Conservation (phyloP, 805 yeast species). For the Metschnikowia cerradonensis region DNA sequence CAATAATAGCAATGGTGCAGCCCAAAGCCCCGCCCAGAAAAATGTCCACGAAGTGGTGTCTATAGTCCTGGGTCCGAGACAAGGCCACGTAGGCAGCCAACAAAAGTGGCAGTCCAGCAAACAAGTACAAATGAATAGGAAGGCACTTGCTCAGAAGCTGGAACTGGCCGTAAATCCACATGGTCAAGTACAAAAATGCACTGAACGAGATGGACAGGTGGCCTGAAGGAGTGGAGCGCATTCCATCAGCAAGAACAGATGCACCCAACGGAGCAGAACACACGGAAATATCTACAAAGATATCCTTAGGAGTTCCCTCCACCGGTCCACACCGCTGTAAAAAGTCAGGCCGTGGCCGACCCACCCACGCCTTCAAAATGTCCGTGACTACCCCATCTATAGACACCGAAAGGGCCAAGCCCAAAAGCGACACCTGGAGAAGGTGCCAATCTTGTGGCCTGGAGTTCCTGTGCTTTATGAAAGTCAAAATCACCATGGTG, state of each 20-base stretch:
- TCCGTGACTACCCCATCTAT: constrained; percentile 34
- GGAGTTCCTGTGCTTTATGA: constrained; percentile 9
- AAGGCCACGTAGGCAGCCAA: constrained; percentile 25
- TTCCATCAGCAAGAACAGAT: constrained; percentile 42
- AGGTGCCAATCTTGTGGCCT: constrained; percentile 19
- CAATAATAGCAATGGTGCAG: constrained; percentile 20
- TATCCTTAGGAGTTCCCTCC: constrained; percentile 11
- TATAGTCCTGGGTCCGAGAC: constrained; percentile 26
- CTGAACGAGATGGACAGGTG: constrained; percentile 53
- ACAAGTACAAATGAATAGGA: constrained; percentile 11
- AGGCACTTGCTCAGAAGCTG: constrained; percentile 9
- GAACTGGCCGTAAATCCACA: constrained; percentile 48
- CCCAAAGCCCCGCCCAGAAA: constrained; percentile 33
- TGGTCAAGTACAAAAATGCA: constrained; percentile 43
- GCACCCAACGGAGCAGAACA: constrained; percentile 26
- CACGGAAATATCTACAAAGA: constrained; percentile 20
- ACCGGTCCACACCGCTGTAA: constrained; percentile 16
- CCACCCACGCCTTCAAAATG: constrained; percentile 34
- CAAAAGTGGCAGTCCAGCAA: constrained; percentile 18
- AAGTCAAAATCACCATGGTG: constrained; percentile 17
- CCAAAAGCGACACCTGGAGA: constrained; percentile 29
- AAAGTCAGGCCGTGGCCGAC: constrained; percentile 19
- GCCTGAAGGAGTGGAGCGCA: constrained; percentile 56
- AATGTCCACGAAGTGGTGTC: constrained; percentile 34
- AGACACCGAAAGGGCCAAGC: constrained; percentile 25